Conservation (phyloP, 73 alveolate genomes). For the Paramecium primaurelia region DNA sequence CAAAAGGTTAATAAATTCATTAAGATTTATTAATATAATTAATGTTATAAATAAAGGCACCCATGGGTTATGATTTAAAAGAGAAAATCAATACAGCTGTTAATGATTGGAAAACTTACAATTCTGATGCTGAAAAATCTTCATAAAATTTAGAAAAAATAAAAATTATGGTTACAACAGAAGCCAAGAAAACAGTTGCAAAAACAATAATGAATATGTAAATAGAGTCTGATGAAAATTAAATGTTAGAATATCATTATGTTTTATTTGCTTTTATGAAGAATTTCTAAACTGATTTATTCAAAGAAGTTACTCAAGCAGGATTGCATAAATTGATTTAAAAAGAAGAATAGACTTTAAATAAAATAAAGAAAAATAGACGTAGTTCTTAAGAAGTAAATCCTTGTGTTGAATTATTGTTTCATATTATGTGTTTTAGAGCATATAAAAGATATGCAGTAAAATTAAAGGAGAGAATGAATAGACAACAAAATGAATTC, state of each 20-base stretch:
- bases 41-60: slow-evolving; percentile 28
- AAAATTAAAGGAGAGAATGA: not conserved
- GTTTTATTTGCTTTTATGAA: slow-evolving; percentile 61
- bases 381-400: not conserved
- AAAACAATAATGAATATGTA: slow-evolving; percentile 20
- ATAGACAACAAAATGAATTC: not conserved
- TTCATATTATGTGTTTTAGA: slow-evolving; percentile 25
- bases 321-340: not conserved
- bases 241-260: slow-evolving; percentile 51
- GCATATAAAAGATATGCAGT: slow-evolving; percentile 39
- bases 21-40: not conserved
- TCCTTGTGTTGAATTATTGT: slow-evolving; percentile 36
- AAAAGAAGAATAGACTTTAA: not conserved
- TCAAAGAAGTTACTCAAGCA: not conserved
- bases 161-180: not conserved
- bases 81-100: not conserved
- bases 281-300: not conserved
- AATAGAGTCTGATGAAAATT: slow-evolving; percentile 43
- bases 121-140: slow-evolving; percentile 3
- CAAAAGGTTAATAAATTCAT: slow-evolving; percentile 28
- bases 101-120: slow-evolving; percentile 18
- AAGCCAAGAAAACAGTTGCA: slow-evolving; percentile 12
- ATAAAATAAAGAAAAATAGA: not conserved
- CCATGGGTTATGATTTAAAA: slow-evolving; percentile 38
- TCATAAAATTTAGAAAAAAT: not conserved